phyloP scores from a whole-genome alignment of 441 rosid genomes.

The Erysimum cheiri region DNA sequence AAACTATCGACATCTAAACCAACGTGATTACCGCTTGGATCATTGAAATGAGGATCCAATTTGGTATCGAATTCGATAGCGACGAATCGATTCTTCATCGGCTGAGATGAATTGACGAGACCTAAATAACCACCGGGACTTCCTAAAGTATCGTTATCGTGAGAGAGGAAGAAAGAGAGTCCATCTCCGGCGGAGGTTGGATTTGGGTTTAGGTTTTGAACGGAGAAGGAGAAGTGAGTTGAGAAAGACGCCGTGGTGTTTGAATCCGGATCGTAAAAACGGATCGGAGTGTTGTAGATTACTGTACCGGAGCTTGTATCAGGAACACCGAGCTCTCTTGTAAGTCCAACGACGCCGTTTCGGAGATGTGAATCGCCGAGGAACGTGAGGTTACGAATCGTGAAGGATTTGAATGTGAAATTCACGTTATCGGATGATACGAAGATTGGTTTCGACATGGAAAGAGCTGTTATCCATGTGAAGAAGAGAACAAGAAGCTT shows the following conservation, averaged over 20 bases:
- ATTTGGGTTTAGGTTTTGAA: slow-evolving; percentile 59
- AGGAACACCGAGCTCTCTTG: slow-evolving; percentile 78
- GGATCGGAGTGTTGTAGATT: slow-evolving; percentile 69
- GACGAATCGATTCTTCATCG: slow-evolving; percentile 73
- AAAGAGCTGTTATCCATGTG: slow-evolving; percentile 38
- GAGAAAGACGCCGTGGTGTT: slow-evolving; percentile 82
- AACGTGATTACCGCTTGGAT: slow-evolving; percentile 74
- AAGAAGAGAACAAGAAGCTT: slow-evolving; percentile 55
- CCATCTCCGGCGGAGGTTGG: slow-evolving; percentile 94
- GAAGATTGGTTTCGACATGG: slow-evolving; percentile 29
- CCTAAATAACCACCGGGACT: slow-evolving; percentile 84
- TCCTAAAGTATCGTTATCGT: slow-evolving; percentile 70
- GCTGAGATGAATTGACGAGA: slow-evolving; percentile 74
- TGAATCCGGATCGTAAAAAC: slow-evolving; percentile 68
- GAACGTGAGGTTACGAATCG: slow-evolving; percentile 80
- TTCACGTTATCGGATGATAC: slow-evolving; percentile 40
- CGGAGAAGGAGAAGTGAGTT: slow-evolving; percentile 76
- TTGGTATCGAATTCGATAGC: slow-evolving; percentile 88
- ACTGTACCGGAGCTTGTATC: slow-evolving; percentile 82
- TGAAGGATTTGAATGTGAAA: slow-evolving; percentile 68
- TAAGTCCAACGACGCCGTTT: slow-evolving; percentile 80
- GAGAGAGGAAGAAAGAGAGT: slow-evolving; percentile 85
- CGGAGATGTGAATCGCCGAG: slow-evolving; percentile 89
- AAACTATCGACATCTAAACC: slow-evolving; percentile 79
- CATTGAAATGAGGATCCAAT: slow-evolving; percentile 63